Evolutionary conservation across 2,329 filamentous ascomycete genomes (phyloP).

Genomic region (Penicillium sp.): DNA sequence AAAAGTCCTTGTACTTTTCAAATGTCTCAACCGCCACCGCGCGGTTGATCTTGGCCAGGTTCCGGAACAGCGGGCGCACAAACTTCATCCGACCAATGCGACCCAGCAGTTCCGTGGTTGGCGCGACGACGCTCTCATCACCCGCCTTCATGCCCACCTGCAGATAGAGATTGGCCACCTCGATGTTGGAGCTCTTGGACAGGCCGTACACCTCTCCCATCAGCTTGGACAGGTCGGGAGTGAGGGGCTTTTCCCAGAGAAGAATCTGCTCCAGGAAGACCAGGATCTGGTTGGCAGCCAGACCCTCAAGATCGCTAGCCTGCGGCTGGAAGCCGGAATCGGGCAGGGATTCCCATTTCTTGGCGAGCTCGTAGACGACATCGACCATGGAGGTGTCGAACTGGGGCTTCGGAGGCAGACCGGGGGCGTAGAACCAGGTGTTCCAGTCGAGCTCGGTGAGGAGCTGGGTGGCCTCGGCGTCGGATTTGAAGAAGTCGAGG

Average conservation of each 20-base stretch:
- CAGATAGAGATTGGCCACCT: slow-evolving; percentile 76
- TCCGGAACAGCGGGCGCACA: slow-evolving; percentile 76
- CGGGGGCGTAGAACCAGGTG: slow-evolving; percentile 78
- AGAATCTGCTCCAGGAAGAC: slow-evolving; percentile 83
- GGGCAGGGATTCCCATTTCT: slow-evolving; percentile 65
- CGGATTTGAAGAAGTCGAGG: slow-evolving; percentile 71
- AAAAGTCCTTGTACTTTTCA: slow-evolving; percentile 81
- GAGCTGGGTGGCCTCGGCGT: slow-evolving; percentile 57
- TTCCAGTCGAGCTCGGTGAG: slow-evolving; percentile 79
- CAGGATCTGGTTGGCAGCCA: slow-evolving; percentile 81
- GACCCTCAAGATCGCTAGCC: slow-evolving; percentile 62
- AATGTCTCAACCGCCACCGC: slow-evolving; percentile 75
- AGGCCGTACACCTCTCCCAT: slow-evolving; percentile 74
- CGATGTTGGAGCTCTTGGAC: slow-evolving; percentile 71
- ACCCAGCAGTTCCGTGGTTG: slow-evolving; percentile 68
- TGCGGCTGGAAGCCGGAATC: slow-evolving; percentile 53
- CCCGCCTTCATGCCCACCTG: slow-evolving; percentile 70
- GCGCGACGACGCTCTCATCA: slow-evolving; percentile 62
- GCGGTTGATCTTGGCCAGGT: slow-evolving; percentile 67
- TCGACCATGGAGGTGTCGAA: slow-evolving; percentile 88
- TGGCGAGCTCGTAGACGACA: slow-evolving; percentile 72
- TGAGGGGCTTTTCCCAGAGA: slow-evolving; percentile 58
- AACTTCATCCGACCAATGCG: slow-evolving; percentile 95
- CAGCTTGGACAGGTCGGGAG: slow-evolving; percentile 57
- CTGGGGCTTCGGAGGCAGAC: slow-evolving; percentile 79